A percentile compares a stretch with the other conserved stretches of the same genome.
Evolutionary conservation across 805 yeast genomes (phyloP).

Genomic region (Metschnikowia orientalis): DNA sequence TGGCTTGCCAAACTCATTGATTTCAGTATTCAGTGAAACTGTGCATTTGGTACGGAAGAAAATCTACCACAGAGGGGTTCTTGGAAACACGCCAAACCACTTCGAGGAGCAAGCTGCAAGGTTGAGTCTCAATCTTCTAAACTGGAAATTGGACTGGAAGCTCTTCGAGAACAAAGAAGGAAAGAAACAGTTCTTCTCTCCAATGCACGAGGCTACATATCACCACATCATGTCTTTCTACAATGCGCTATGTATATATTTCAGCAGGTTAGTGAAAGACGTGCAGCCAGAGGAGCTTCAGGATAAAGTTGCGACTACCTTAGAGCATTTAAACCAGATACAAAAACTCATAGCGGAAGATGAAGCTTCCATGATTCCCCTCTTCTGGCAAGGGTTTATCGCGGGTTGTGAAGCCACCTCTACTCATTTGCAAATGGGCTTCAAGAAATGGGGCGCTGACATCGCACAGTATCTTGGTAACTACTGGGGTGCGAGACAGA

Average conservation of each 20-base stretch:
- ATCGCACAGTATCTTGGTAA: constrained; percentile 57
- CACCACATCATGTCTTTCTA: constrained; percentile 81
- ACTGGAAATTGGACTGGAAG: constrained; percentile 78
- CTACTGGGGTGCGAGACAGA: constrained; percentile 82
- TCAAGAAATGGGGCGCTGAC: constrained; percentile 69
- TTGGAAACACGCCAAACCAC: constrained; percentile 30
- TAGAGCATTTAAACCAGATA: constrained; percentile 60
- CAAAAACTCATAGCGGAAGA: constrained; percentile 53
- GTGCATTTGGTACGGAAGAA: constrained; percentile 63
- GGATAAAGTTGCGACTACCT: constrained; percentile 53
- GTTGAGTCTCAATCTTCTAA: constrained; percentile 45
- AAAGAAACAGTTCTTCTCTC: constrained; percentile 37
- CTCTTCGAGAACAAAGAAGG: constrained; percentile 27
- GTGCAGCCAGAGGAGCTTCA: constrained; percentile 56
- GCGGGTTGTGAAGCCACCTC: constrained; percentile 79
- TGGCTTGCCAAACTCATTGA: constrained; percentile 79
- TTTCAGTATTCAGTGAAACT: constrained; percentile 66
- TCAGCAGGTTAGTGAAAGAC: constrained; percentile 57
- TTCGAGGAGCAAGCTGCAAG: constrained; percentile 21
- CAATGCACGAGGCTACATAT: constrained; percentile 66
- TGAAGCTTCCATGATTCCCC: constrained; percentile 61
- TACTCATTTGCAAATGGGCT: constrained; percentile 54
- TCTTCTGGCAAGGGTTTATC: constrained; percentile 86
- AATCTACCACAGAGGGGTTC: constrained; percentile 42
- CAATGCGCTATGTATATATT: constrained; percentile 67